Conservation (phyloP, 257 asterid genomes). For the Gentiana straminea region DNA sequence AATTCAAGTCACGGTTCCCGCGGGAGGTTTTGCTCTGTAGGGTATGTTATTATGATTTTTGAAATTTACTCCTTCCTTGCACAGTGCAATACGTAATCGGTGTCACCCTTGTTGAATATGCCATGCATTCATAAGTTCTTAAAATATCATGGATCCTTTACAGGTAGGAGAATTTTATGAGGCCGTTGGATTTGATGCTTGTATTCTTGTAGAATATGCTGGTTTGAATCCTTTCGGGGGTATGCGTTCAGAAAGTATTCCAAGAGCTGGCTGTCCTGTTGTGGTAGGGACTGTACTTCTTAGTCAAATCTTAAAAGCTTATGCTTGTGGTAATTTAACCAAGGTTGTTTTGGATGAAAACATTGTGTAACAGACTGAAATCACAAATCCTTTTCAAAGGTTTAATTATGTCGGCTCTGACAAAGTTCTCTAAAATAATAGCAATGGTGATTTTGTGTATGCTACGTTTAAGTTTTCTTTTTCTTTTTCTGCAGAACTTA, state of each 20-base stretch:
- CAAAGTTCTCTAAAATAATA: not conserved
- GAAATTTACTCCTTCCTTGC: slow-evolving; percentile 7
- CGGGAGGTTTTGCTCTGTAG: slow-evolving; percentile 95
- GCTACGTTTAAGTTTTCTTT: not conserved
- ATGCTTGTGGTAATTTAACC: too few relatives aligned
- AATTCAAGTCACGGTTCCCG: slow-evolving; percentile 87
- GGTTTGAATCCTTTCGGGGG: slow-evolving; percentile 99
- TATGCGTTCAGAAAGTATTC: slow-evolving; percentile 76
- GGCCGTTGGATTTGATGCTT: slow-evolving; percentile 92
- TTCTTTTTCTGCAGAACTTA: slow-evolving; percentile 53
- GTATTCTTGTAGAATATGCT: slow-evolving; percentile 96
- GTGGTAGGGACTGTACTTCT: slow-evolving; percentile 43
- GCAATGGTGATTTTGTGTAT: slow-evolving; percentile 4
- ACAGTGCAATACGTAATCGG: not conserved
- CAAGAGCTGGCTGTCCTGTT: slow-evolving; percentile 98
- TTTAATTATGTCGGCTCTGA: not conserved
- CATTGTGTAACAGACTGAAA: too few relatives aligned
- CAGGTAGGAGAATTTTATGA: slow-evolving; percentile 98
- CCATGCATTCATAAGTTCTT: not conserved
- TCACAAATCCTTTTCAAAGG: not conserved
- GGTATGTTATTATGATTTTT: slow-evolving; percentile 33
- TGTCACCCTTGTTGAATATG: too few relatives aligned
- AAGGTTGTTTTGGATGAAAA: too few relatives aligned
- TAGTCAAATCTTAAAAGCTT: too few relatives aligned
- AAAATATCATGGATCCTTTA: slow-evolving; percentile 4